Evolutionary conservation across 176 grass and related monocot genomes (phyloP).

Genomic region (Areca catechu): DNA sequence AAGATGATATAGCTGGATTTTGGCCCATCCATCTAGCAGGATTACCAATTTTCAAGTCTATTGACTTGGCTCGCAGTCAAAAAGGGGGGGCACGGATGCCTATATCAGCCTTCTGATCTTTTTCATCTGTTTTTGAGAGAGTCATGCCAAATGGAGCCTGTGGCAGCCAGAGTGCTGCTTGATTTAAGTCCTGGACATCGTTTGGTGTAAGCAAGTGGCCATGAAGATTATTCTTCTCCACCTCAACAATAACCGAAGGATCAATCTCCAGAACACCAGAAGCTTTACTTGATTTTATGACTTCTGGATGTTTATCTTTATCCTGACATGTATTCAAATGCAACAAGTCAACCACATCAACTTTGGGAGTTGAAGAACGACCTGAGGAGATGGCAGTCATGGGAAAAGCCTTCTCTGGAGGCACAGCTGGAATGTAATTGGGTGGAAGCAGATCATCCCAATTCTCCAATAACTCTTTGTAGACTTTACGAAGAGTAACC

Average conservation of each 20-base stretch:
- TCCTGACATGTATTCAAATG: slow-evolving; percentile 27
- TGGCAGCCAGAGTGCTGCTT: slow-evolving; percentile 27
- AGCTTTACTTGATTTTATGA: slow-evolving; percentile 37
- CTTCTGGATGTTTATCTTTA: slow-evolving; percentile 47
- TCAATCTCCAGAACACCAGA: slow-evolving; percentile 47
- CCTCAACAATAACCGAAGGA: slow-evolving; percentile 48
- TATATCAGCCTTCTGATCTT: slow-evolving; percentile 24
- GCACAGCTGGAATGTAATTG: slow-evolving; percentile 83
- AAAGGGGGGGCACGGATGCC: slow-evolving; percentile 38
- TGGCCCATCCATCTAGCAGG: slow-evolving; percentile 28
- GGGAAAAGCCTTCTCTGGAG: slow-evolving; percentile 85
- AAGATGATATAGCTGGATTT: slow-evolving; percentile 26
- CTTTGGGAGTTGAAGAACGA: slow-evolving; percentile 51
- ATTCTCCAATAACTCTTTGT: slow-evolving; percentile 94
- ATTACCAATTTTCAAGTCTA: slow-evolving; percentile 14
- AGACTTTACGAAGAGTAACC: slow-evolving; percentile 97
- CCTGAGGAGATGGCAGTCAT: slow-evolving; percentile 66
- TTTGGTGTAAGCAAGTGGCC: slow-evolving; percentile 17
- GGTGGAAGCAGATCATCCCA: slow-evolving; percentile 84
- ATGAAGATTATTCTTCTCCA: slow-evolving; percentile 41
- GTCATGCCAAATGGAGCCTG: slow-evolving; percentile 30
- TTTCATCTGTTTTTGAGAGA: slow-evolving; percentile 24
- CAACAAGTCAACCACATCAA: slow-evolving; percentile 21
- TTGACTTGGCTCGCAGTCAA: slow-evolving; percentile 34
- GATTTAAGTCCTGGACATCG: slow-evolving; percentile 39